Conservation (phyloP, 345 rosid genomes). For the Populus tremula region DNA sequence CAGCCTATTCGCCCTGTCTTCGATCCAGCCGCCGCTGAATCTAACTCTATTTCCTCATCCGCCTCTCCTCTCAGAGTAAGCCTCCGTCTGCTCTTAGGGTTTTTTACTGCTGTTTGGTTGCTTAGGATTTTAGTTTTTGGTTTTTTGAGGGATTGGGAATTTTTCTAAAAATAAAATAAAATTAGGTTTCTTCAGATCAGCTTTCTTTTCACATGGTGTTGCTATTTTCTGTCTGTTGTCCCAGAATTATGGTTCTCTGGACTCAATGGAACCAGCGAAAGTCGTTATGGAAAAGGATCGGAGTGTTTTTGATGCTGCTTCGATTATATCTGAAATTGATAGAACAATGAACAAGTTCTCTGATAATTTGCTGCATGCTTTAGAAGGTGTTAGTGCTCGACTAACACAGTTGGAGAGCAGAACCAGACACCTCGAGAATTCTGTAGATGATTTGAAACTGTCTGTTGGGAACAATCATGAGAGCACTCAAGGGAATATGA, state of each 20-base stretch:
- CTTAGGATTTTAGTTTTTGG: background rate
- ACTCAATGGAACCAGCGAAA: conserved; percentile 59
- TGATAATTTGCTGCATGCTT: conserved; percentile 60
- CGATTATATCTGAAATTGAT: conserved; percentile 62
- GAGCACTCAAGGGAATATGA: conserved; percentile 77
- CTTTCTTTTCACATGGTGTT: background rate
- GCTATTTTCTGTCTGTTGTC: background rate
- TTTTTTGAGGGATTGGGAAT: background rate
- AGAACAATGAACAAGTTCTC: conserved; percentile 62
- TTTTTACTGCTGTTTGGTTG: background rate
- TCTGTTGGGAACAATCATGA: conserved; percentile 77
- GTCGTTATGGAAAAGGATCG: conserved; percentile 51
- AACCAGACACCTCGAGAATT: conserved; percentile 57
- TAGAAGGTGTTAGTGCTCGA: conserved; percentile 76
- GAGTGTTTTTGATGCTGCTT: conserved; percentile 28
- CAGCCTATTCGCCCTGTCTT: conserved; percentile 65
- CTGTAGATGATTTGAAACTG: conserved; percentile 79
- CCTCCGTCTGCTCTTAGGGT: background rate
- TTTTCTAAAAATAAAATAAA: background rate
- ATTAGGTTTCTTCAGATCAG: too few relatives aligned
- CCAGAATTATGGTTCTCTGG: conserved; percentile 68
- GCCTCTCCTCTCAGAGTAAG: conserved; percentile 46
- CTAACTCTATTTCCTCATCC: conserved; percentile 24
- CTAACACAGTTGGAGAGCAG: conserved; percentile 79
- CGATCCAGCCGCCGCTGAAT: conserved; percentile 38